phyloP scores from a whole-genome alignment of 228 moss, liverwort and hornwort genomes.

The Sphagnum fallax region DNA sequence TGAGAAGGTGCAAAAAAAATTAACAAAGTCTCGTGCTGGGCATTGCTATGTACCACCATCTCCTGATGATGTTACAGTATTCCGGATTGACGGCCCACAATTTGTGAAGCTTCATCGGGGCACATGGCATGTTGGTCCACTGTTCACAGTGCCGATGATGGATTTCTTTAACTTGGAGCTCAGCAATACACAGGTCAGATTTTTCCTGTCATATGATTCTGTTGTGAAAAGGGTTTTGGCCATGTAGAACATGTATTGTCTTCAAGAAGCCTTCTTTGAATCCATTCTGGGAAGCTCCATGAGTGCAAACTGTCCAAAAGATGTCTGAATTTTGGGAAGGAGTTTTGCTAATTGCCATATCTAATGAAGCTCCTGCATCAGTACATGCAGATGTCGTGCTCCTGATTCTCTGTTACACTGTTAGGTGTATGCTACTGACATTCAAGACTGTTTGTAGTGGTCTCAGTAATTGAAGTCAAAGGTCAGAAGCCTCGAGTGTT shows the following conservation, averaged over 20 bases:
- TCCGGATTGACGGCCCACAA: slow-evolving; percentile 61
- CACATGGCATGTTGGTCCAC: slow-evolving; percentile 93
- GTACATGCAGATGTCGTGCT: neutral
- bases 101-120: slow-evolving; percentile 70
- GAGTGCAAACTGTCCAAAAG: too few species aligned
- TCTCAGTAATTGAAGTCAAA: neutral
- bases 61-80: slow-evolving; percentile 54
- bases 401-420: too few species aligned
- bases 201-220: neutral
- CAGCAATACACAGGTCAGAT: slow-evolving; percentile 75
- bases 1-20: neutral
- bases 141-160: slow-evolving; percentile 55
- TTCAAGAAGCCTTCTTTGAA: neutral
- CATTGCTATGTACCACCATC: slow-evolving; percentile 46
- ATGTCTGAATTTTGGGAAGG: too few species aligned
- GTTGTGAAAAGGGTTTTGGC: neutral
- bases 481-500: neutral
- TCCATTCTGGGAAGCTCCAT: too few species aligned
- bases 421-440: neutral
- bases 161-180: slow-evolving; percentile 94
- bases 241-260: too few species aligned
- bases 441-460: neutral
- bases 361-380: neutral
- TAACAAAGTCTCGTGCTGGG: slow-evolving; percentile 24
- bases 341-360: neutral